Percentiles rank a stretch among this genome's conserved stretches.
Evolutionary conservation across 2,329 filamentous ascomycete genomes (phyloP).

Genomic region (Pseudopithomyces chartarum): DNA sequence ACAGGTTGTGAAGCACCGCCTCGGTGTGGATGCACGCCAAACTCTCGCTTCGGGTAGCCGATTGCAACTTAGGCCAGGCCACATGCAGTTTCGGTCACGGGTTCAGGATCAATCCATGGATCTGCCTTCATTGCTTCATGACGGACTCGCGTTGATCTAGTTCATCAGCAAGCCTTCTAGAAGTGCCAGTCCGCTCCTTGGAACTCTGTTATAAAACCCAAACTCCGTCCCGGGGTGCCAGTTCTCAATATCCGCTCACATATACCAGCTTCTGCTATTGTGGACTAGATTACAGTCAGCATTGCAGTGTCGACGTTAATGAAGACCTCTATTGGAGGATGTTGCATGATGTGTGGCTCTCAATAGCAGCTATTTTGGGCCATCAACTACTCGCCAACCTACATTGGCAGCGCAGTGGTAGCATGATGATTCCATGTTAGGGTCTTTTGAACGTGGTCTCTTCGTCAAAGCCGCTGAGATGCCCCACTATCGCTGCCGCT

Average conservation of each 20-base stretch:
- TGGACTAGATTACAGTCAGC: constrained; percentile 9
- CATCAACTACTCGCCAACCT: constrained; percentile 12
- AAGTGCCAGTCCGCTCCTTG: not conserved
- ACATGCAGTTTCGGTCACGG: constrained; percentile 5
- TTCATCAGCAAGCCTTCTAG: not conserved
- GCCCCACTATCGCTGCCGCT: constrained; percentile 11
- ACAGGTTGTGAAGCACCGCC: too few relatives aligned
- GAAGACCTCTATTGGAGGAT: constrained; percentile 3
- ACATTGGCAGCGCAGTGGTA: not conserved
- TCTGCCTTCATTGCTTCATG: not conserved
- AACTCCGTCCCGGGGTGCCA: not conserved
- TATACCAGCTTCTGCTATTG: not conserved
- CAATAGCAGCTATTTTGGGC: constrained; percentile 7
- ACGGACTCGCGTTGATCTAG: not conserved
- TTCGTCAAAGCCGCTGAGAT: constrained; percentile 1
- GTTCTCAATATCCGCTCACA: constrained; percentile 5
- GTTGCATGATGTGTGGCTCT: constrained; percentile 12
- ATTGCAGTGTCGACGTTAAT: constrained; percentile 1
- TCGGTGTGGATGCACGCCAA: not conserved
- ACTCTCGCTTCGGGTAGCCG: not conserved
- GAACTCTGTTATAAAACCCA: not conserved
- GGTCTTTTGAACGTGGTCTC: not conserved
- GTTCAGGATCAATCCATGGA: not conserved
- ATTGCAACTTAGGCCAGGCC: not conserved
- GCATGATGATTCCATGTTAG: not conserved